Percentiles rank a stretch among this genome's conserved stretches.
phyloP scores from a whole-genome alignment of 1,139 yeast species.

The Lodderomyces elongisporus region DNA sequence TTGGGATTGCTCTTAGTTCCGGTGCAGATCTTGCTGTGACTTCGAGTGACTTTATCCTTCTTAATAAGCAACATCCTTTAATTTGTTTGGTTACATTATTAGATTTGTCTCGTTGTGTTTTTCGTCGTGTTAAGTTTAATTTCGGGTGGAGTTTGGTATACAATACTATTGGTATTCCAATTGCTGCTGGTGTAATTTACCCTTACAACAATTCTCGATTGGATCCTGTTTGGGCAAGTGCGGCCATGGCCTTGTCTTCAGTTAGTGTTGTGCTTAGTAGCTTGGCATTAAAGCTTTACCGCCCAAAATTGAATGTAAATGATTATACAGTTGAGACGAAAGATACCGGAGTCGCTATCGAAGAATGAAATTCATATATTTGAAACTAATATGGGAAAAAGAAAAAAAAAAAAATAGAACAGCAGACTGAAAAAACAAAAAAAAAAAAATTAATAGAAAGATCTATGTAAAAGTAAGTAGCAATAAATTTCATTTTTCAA shows the following conservation, averaged over 20 bases:
- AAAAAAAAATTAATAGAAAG: no score
- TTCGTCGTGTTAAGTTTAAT: constrained; percentile 51
- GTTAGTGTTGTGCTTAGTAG: constrained; percentile 55
- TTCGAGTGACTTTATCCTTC: constrained; percentile 52
- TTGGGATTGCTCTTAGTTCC: constrained; percentile 54
- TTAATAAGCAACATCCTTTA: constrained; percentile 44
- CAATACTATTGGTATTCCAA: constrained; percentile 42
- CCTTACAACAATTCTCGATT: constrained; percentile 49
- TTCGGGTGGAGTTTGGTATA: constrained; percentile 31
- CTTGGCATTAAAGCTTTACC: constrained; percentile 45
- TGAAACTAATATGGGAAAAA: no score
- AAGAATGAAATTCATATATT: constrained; percentile 2
- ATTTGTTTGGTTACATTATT: constrained; percentile 45
- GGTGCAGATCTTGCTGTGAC: constrained; percentile 59
- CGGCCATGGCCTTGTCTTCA: constrained; percentile 62
- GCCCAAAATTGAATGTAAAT: constrained; percentile 28
- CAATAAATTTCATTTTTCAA: no score
- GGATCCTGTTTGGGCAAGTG: constrained; percentile 63
- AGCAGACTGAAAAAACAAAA: no score
- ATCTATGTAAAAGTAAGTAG: no score
- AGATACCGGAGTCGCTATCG: constrained; percentile 6
- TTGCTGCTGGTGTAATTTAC: constrained; percentile 61
- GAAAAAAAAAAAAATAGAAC: neutral
- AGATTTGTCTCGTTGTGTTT: constrained; percentile 41
- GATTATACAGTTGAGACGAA: constrained; percentile 11